These are phyloP conservation scores for Capronia epimyces DNA, from an alignment of 2,329 filamentous ascomycete genomes.

Conservation along the genomic window DNA sequence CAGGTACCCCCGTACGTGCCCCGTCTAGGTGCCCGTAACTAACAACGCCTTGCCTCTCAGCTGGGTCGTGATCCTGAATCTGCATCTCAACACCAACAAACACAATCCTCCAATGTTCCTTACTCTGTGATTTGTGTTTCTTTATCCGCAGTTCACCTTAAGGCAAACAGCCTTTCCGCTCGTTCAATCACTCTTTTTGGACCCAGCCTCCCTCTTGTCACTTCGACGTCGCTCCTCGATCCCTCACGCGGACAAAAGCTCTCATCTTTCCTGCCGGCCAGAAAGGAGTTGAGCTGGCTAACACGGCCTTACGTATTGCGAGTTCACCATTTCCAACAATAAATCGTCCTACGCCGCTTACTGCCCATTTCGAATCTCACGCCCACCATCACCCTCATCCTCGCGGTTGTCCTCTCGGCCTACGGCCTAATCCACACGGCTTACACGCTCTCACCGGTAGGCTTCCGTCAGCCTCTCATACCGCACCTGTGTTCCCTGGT, in stretches of 20 bases:
- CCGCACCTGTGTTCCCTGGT: slow-evolving; percentile 55
- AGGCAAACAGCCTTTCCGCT: slow-evolving; percentile 10
- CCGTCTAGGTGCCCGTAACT: neutral
- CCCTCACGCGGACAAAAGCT: slow-evolving; percentile 5
- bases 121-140: neutral
- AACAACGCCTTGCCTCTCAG: neutral
- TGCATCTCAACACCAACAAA: slow-evolving; percentile 1
- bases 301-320: slow-evolving; percentile 1
- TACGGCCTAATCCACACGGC: slow-evolving; percentile 14
- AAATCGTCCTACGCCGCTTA: neutral
- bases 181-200: neutral
- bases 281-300: slow-evolving; percentile 20
- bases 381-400: neutral
- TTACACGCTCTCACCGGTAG: slow-evolving; percentile 5
- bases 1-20: neutral
- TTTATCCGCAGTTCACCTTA: slow-evolving; percentile 6
- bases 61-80: neutral
- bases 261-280: slow-evolving; percentile 25
- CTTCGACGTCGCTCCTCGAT: neutral
- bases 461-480: neutral
- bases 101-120: neutral
- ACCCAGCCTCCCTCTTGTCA: neutral
- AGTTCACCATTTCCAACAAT: neutral
- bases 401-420: slow-evolving; percentile 8
- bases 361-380: neutral